phyloP scores from a whole-genome alignment of 192 early-diverging fungal genomes.

The Allomyces macrogynus region DNA sequence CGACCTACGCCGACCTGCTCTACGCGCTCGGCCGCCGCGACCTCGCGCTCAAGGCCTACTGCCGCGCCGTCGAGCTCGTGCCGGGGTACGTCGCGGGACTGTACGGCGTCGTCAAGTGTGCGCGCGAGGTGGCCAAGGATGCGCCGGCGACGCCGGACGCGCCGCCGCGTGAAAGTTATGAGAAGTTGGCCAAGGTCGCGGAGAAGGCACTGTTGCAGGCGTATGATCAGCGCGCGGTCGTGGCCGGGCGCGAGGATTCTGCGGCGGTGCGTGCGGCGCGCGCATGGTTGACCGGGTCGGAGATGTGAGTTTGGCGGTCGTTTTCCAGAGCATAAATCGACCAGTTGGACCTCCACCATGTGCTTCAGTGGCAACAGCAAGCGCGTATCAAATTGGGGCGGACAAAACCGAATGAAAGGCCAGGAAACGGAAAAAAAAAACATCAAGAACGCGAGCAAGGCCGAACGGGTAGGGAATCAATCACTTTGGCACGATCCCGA shows the following conservation, averaged over 20 bases:
- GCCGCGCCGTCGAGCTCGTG: conserved; percentile 19
- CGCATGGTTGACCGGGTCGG: not conserved
- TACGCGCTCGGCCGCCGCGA: conserved; percentile 14
- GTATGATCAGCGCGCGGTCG: not conserved
- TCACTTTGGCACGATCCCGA: not conserved
- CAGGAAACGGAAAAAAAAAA: no score
- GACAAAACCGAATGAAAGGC: no score
- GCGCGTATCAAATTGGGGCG: no score
- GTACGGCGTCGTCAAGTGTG: not conserved
- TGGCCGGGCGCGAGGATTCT: not conserved
- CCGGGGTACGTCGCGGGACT: not conserved
- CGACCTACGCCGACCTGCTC: conserved; percentile 27
- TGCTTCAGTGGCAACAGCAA: no score
- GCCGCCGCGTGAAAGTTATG: not conserved
- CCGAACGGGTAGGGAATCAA: no score
- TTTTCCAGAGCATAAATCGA: no score
- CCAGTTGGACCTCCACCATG: no score
- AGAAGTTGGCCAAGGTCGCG: not conserved
- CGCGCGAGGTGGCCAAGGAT: not conserved
- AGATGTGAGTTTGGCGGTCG: no score
- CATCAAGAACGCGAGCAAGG: no score
- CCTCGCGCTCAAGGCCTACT: conserved; percentile 29
- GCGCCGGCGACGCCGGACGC: not conserved
- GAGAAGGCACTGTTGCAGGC: not conserved
- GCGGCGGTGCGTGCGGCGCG: not conserved